A percentile compares a stretch with the other conserved stretches of the same genome.
Evolutionary conservation across 2,329 filamentous ascomycete genomes (phyloP).

Genomic region (Penicillium sp.): DNA sequence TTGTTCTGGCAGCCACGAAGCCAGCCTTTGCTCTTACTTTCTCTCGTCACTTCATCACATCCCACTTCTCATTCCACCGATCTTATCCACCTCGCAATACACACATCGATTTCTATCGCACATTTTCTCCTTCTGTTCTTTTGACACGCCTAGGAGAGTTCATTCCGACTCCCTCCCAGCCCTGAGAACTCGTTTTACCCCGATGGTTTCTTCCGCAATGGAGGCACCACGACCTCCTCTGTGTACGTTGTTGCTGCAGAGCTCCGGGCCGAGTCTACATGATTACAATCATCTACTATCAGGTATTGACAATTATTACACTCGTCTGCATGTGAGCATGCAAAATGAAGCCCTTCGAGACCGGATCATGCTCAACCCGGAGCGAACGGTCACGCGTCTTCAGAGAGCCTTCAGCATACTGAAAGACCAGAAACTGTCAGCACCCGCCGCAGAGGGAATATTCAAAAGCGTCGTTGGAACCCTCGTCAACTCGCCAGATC

Average conservation of each 20-base stretch:
- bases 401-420: slow-evolving; percentile 9
- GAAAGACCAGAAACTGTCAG: slow-evolving; percentile 1
- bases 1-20: neutral
- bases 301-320: slow-evolving; percentile 8
- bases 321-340: slow-evolving; percentile 4
- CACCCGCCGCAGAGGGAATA: slow-evolving; percentile 4
- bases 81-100: neutral
- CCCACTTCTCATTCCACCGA: neutral
- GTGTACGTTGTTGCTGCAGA: slow-evolving; percentile 1
- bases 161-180: neutral
- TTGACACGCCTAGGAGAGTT: neutral
- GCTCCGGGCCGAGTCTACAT: slow-evolving; percentile 6
- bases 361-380: slow-evolving; percentile 5
- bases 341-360: slow-evolving; percentile 2
- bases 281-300: slow-evolving; percentile 9
- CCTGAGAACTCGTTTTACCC: neutral
- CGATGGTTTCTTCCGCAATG: neutral
- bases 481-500: slow-evolving; percentile 2
- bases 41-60: neutral
- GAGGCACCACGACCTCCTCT: neutral
- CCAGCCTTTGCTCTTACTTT: neutral
- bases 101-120: neutral
- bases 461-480: slow-evolving; percentile 7
- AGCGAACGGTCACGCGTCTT: slow-evolving; percentile 8
- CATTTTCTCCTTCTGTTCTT: neutral